Base-by-base conservation (phyloP, 2,329 filamentous ascomycete species). In the Clarireedia hainanense region DNA sequence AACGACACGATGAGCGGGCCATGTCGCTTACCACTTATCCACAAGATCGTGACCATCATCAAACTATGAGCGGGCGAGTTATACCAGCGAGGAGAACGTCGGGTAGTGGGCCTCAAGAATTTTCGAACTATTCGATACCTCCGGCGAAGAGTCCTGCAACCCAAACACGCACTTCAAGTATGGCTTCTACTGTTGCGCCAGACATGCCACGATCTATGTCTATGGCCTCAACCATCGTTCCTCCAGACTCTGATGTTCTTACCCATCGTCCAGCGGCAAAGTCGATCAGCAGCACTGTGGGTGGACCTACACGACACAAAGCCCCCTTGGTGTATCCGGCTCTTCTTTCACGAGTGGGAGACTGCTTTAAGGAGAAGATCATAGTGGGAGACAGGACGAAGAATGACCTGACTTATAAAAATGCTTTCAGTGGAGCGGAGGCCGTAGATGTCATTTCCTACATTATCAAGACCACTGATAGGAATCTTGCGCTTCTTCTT, bases 361-460 rank as follows among this genome's bases (percentile, higher is more conserved):
- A 95, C 66, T 91, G 89, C 55, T 97, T 99, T 72, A 85, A 89
- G 52, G 89, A 95, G 65, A 86, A 92, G 70, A 91, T 99, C 49
- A 81, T 85, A 24, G 80, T 91, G 24, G 85, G 87, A 52, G 94
- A 97, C 67, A 84, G 91, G 60, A 91, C 90, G 61, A 99, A 99
- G 78, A 96, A 99, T 76, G 92, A 92, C 55, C 77, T 99, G 59
- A 91, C 92, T 2, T 99, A 99, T 75, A 95, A 96, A 71, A 96
- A 94, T 72, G 89, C 92, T 3, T 99, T 99, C 70, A 95, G 90
- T 59, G 94, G 94, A 63, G 88, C 89, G 24, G 94, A 99, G 70
- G 92, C 94, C 20, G 94, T 99, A 20, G 94, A 99, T 70, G 80
- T 97, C 57, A 87, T 99, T 61, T 89, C 89, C 1, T 95, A 95